Base-by-base conservation (phyloP, 2,329 filamentous ascomycete genomes). In the Aspergillus phoenicis region DNA sequence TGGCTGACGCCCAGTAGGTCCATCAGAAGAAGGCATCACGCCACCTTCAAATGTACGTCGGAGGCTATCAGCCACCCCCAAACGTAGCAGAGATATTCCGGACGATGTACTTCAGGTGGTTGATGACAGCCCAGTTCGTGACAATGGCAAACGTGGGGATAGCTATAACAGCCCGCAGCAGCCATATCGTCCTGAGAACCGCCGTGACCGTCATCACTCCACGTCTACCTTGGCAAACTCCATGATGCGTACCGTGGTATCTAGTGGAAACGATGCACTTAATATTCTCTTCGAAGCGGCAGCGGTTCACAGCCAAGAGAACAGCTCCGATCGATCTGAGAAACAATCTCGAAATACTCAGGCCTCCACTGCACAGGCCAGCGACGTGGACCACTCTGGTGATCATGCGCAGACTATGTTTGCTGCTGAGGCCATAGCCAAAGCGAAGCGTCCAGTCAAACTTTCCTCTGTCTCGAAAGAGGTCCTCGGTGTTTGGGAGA, bases 211-310 rank as follows among this genome's bases (percentile, higher is more conserved):
- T 45, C 70, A 68, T 20, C 70, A 69, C n/a, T 70, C 73, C 4
- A 68, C 65, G 11, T 71, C 73, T 2, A 71, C 63, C 8, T 51
- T 77, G 45, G 71, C 72, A 2, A 77, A 65, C 61, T 76, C 75
- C 4, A 76, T 77, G 72, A 76, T 77, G 75, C 73, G 75, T 1
- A 77, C 75, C 0, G 80, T 84, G 8, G 83, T 85, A 3, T 82
- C 82, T 0, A 84, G 80, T 60, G 81, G 81, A 10, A 84, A 83
- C 55, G 82, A 84, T 73, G 83, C 83, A 5, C 66, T 84, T 38
- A 83, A 82, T 52, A 73, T 85, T 17, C 72, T 85, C 1, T 84
- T 84, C 58, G 81, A 84, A 58, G 82, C 82, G 24, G 81, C 80
- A 11, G 70, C 70, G 17, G 70, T 73, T 1, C 78, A 77, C 56